Base-by-base conservation (phyloP, 2,329 filamentous ascomycete species). In the Knufia petricola region DNA sequence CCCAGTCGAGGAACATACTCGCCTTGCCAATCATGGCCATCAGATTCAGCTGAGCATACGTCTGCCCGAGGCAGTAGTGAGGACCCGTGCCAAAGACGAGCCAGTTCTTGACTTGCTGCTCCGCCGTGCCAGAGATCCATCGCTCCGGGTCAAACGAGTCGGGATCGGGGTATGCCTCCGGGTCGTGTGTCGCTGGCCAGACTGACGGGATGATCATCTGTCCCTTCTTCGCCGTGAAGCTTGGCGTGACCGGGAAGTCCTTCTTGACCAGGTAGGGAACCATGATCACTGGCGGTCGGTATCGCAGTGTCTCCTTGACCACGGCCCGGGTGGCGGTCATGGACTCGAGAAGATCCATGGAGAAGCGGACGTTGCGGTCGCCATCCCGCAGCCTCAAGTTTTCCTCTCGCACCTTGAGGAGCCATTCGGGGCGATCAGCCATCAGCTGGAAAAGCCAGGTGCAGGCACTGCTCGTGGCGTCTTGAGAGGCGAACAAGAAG, bases 401-500 rank as follows among this genome's bases (percentile, higher is more conserved):
- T 73, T 98, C 92, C 63, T 94, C 88, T 39, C 90, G 86, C 49
- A 98, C 79, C 60, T 87, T 87, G 62, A 90, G 85, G 48, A 96
- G 76, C 47, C 94, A 76, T 52, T 96, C 90, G n/a, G 90, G 90
- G 55, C 88, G 84, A 70, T 96, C 87, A 40, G 92, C 89, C 72
- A 87, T 82, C 61, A 87, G 78, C 72, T 98, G 92, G 76, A 95
- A 95, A 55, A 96, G 71, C 88, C 92, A 96, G 46, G 89, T 95
- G 61, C 79, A 81, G 53, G 92, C 90, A 61, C 87, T 94, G 70
- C 85, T 92, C 54, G 92, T 95, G 57, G 92, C 92, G 66, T 98
- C 92, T 70, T 96, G 92, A 2, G 89, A 95, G 52, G 92, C 90
- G 69, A 96, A 96, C 53, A 96, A 76, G 74, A 96, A 95, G 43